These are phyloP conservation scores for Talaromyces amestolkiae DNA, from an alignment of 2,329 filamentous ascomycete genomes.

Conservation along the genomic window DNA sequence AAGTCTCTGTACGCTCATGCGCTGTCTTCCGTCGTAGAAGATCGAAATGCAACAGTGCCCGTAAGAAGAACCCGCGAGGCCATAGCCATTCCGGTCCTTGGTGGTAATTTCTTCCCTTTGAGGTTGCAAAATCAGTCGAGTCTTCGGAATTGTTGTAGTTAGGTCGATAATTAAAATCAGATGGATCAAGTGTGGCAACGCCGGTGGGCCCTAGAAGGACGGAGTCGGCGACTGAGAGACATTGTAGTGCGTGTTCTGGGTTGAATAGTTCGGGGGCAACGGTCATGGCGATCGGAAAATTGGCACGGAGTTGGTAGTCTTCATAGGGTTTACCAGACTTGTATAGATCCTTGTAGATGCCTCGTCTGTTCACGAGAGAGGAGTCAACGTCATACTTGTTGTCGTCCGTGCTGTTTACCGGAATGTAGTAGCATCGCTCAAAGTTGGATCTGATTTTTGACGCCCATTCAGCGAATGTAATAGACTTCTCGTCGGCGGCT, in stretches of 20 bases:
- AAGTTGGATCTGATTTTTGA: slow-evolving; percentile 77
- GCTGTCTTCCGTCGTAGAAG: slow-evolving; percentile 65
- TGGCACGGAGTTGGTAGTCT: slow-evolving; percentile 92
- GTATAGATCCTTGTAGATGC: slow-evolving; percentile 98
- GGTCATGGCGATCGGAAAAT: slow-evolving; percentile 94
- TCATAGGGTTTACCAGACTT: slow-evolving; percentile 91
- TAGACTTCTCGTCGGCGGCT: slow-evolving; percentile 57
- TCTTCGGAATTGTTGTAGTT: slow-evolving; percentile 96
- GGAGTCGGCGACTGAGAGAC: slow-evolving; percentile 76
- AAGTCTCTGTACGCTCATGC: slow-evolving; percentile 76
- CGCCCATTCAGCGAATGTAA: slow-evolving; percentile 79
- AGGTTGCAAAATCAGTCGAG: slow-evolving; percentile 82
- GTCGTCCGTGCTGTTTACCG: slow-evolving; percentile 67
- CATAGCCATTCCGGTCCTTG: slow-evolving; percentile 98
- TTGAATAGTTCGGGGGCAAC: slow-evolving; percentile 88
- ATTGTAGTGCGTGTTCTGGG: slow-evolving; percentile 70
- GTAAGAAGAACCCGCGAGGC: slow-evolving; percentile 93
- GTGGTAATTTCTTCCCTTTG: slow-evolving; percentile 96
- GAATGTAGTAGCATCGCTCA: slow-evolving; percentile 88
- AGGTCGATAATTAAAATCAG: slow-evolving; percentile 87
- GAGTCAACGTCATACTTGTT: slow-evolving; percentile 75
- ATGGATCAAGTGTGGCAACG: slow-evolving; percentile 93
- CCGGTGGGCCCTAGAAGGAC: slow-evolving; percentile 81
- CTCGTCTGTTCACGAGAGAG: slow-evolving; percentile 77
- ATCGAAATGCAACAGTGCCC: slow-evolving; percentile 88